phyloP scores from a whole-genome alignment of 108 stramenopile genomes.

The Skeletonema marinoi region DNA sequence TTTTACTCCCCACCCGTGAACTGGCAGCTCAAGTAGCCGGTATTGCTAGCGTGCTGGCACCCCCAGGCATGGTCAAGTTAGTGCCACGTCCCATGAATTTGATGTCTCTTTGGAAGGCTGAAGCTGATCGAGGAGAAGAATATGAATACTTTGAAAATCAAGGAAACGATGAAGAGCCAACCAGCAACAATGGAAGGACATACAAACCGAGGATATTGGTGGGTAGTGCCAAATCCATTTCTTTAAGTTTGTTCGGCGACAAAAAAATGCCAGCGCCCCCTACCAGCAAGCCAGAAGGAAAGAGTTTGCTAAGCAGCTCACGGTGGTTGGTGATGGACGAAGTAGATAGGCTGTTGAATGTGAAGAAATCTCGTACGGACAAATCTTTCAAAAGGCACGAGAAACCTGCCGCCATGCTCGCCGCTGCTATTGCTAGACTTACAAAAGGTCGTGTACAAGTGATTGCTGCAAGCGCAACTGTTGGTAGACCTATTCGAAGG shows the following conservation, averaged over 20 bases:
- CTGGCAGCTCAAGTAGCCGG: conserved; percentile 93
- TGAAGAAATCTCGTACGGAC: conserved; percentile 53
- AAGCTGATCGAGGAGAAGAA: conserved; percentile 40
- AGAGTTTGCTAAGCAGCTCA: conserved; percentile 55
- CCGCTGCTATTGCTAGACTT: conserved; percentile 69
- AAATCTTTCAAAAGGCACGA: conserved; percentile 62
- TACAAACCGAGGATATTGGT: conserved; percentile 67
- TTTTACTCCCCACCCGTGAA: conserved; percentile 94
- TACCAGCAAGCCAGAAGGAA: conserved; percentile 80
- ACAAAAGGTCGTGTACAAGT: conserved; percentile 79
- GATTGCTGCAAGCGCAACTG: conserved; percentile 92
- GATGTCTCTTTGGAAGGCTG: conserved; percentile 44
- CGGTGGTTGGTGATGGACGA: conserved; percentile 86
- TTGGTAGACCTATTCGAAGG: conserved; percentile 89
- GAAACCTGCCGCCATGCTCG: conserved; percentile 84
- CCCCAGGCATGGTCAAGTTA: conserved; percentile 81
- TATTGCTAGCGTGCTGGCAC: conserved; percentile 79
- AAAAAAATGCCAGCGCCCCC: conserved; percentile 76
- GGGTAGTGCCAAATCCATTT: conserved; percentile 82
- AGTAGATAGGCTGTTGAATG: conserved; percentile 70
- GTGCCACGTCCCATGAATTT: conserved; percentile 78
- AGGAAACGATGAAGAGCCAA: conserved; percentile 25
- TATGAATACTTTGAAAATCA: conserved; percentile 45
- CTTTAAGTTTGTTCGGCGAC: conserved; percentile 73
- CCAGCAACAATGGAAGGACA: conserved; percentile 4